Conservation (phyloP, 495 filamentous ascomycete genomes). For the Letharia lupina region DNA sequence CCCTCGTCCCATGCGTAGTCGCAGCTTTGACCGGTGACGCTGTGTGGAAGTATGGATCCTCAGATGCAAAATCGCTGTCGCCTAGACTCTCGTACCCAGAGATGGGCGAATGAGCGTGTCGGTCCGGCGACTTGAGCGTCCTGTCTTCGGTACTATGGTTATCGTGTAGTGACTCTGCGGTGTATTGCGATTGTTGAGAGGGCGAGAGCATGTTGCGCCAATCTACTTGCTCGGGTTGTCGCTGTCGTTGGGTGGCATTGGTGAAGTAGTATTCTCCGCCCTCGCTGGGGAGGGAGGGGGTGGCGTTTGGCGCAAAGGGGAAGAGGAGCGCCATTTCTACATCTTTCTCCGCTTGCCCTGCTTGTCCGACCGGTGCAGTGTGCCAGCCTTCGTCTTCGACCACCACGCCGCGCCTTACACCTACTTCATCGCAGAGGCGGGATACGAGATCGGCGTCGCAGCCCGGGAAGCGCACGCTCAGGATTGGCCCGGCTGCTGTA, state of each 20-base stretch:
- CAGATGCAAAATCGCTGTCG: slow-evolving; percentile 31
- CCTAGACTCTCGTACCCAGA: slow-evolving; percentile 30
- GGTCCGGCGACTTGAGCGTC: slow-evolving; percentile 15
- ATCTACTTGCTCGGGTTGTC: slow-evolving; percentile 35
- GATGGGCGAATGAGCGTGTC: slow-evolving; percentile 11
- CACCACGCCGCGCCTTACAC: slow-evolving; percentile 66
- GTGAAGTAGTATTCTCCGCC: slow-evolving; percentile 27
- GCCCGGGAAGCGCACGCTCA: slow-evolving; percentile 83
- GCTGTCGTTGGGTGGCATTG: slow-evolving; percentile 20
- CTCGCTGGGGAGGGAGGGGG: slow-evolving; percentile 6
- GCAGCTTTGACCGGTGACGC: slow-evolving; percentile 7
- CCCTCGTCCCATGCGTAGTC: slow-evolving; percentile 29
- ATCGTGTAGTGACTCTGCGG: slow-evolving; percentile 23
- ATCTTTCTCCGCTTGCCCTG: slow-evolving; percentile 34
- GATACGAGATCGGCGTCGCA: slow-evolving; percentile 82
- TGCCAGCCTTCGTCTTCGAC: slow-evolving; percentile 71
- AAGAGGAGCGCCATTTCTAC: slow-evolving; percentile 70
- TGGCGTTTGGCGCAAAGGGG: slow-evolving; percentile 62
- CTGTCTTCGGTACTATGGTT: slow-evolving; percentile 19
- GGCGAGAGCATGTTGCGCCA: slow-evolving; percentile 53
- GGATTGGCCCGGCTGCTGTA: slow-evolving; percentile 38
- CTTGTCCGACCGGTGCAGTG: slow-evolving; percentile 15
- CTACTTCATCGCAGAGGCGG: slow-evolving; percentile 76
- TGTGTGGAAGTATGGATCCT: slow-evolving; percentile 31
- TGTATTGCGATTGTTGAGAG: slow-evolving; percentile 8